Conservation (phyloP, 2,329 filamentous ascomycete species). For the Dichotomopilus funicola region DNA sequence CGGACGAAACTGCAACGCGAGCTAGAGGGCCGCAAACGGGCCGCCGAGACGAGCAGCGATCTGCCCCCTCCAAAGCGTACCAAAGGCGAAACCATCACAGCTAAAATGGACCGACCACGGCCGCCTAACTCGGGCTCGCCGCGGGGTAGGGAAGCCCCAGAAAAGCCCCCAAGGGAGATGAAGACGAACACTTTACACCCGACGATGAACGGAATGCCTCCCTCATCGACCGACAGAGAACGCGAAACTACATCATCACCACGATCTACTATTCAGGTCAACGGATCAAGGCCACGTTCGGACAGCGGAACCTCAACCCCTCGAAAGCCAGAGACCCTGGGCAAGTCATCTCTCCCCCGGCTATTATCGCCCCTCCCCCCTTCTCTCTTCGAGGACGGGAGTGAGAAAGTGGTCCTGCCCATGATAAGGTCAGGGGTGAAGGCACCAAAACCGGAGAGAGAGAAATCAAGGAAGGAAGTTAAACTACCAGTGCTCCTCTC, state of each 20-base stretch:
- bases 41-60: conserved; percentile 39
- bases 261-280: conserved; percentile 25
- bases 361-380: conserved; percentile 48
- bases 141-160: conserved; percentile 15
- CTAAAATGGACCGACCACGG: conserved; percentile 16
- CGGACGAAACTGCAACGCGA: conserved; percentile 33
- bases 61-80: conserved; percentile 40
- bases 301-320: conserved; percentile 22
- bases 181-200: conserved; percentile 18
- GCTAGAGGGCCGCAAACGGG: conserved; percentile 42
- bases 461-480: conserved; percentile 30
- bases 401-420: conserved; percentile 25
- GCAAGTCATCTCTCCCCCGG: conserved; percentile 41
- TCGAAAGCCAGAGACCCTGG: conserved; percentile 18
- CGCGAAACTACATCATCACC: conserved; percentile 23
- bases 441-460: conserved; percentile 24
- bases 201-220: conserved; percentile 18
- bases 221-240: conserved; percentile 17
- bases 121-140: conserved; percentile 16
- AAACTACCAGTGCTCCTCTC: conserved; percentile 47
- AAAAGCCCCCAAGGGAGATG: conserved; percentile 15
- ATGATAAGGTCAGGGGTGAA: conserved; percentile 29
- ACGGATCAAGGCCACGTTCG: conserved; percentile 21
- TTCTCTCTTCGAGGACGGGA: conserved; percentile 34
- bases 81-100: conserved; percentile 31